A percentile compares a stretch with the other conserved stretches of the same genome.
These are phyloP conservation scores for Persicaria tinctoria DNA, from an alignment of 148 eudicot species.

Conservation along the genomic window DNA sequence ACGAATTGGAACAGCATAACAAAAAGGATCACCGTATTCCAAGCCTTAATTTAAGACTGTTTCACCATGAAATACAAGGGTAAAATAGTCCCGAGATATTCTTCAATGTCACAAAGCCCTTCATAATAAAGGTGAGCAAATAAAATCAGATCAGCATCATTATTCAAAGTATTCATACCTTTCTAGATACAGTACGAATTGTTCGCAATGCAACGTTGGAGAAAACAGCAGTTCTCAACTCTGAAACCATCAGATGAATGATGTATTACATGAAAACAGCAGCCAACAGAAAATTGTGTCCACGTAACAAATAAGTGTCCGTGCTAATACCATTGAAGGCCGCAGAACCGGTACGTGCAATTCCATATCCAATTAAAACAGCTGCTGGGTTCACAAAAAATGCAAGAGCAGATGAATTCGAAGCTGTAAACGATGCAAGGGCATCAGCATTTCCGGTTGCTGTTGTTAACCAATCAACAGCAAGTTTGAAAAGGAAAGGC, in stretches of 20 bases:
- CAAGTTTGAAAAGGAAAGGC: constrained; percentile 87
- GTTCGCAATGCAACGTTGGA: constrained; percentile 91
- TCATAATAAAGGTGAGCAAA: background rate
- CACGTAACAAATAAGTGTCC: background rate
- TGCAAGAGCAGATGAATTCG: constrained; percentile 63
- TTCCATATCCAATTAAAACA: constrained; percentile 82
- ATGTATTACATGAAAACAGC: background rate
- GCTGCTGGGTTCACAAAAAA: constrained; percentile 89
- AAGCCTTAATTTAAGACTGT: background rate
- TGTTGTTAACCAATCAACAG: constrained; percentile 85
- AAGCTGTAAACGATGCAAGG: constrained; percentile 71
- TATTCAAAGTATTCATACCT: constrained; percentile 35
- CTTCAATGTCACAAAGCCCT: background rate
- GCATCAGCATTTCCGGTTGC: constrained; percentile 73
- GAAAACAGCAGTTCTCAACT: constrained; percentile 92
- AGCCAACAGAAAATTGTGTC: background rate
- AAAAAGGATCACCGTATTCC: background rate
- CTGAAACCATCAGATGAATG: constrained; percentile 31
- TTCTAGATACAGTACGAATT: constrained; percentile 74
- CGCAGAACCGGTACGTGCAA: constrained; percentile 77
- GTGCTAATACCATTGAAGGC: constrained; percentile 76
- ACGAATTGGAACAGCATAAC: background rate
- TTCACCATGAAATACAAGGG: background rate
- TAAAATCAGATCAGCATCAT: background rate
- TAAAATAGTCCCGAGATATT: background rate